Evolutionary conservation across 805 yeast species (phyloP).

Genomic region (Nematodospora valgi): DNA sequence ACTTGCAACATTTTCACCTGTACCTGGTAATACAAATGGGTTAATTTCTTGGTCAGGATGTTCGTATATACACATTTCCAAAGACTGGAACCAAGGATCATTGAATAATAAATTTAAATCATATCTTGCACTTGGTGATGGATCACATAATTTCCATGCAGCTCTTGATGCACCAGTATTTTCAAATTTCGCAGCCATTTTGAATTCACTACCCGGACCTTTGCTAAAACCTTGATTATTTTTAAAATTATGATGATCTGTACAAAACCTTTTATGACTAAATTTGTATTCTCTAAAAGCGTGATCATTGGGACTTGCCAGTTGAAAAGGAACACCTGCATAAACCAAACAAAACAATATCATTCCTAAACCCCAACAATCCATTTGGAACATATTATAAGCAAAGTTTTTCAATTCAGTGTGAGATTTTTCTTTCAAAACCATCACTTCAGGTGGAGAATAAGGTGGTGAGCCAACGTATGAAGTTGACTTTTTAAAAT

Average conservation of each 20-base stretch:
- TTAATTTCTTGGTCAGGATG: slow-evolving; percentile 36
- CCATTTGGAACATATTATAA: slow-evolving; percentile 67
- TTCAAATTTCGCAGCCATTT: slow-evolving; percentile 60
- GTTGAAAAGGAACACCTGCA: slow-evolving; percentile 57
- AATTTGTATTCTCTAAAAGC: slow-evolving; percentile 54
- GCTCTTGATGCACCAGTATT: slow-evolving; percentile 61
- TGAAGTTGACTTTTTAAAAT: slow-evolving; percentile 37
- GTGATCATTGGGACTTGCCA: slow-evolving; percentile 46
- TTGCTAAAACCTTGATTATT: slow-evolving; percentile 39
- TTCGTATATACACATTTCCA: slow-evolving; percentile 62
- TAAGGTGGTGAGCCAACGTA: slow-evolving; percentile 81
- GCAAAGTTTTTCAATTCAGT: slow-evolving; percentile 35
- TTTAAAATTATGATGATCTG: slow-evolving; percentile 48
- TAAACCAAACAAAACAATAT: slow-evolving; percentile 58
- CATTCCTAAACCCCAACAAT: slow-evolving; percentile 72
- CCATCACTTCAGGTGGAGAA: slow-evolving; percentile 73
- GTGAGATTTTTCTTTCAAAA: slow-evolving; percentile 35
- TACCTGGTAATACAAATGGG: slow-evolving; percentile 29
- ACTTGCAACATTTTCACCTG: slow-evolving; percentile 14
- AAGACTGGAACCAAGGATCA: slow-evolving; percentile 61
- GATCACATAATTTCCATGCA: slow-evolving; percentile 74
- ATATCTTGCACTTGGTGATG: slow-evolving; percentile 52
- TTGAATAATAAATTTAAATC: slow-evolving; percentile 49
- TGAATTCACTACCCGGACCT: slow-evolving; percentile 73
- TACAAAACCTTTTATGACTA: slow-evolving; percentile 40